Evolutionary conservation across 345 rosid species (phyloP).

Genomic region (Xanthoceras sorbifolium): DNA sequence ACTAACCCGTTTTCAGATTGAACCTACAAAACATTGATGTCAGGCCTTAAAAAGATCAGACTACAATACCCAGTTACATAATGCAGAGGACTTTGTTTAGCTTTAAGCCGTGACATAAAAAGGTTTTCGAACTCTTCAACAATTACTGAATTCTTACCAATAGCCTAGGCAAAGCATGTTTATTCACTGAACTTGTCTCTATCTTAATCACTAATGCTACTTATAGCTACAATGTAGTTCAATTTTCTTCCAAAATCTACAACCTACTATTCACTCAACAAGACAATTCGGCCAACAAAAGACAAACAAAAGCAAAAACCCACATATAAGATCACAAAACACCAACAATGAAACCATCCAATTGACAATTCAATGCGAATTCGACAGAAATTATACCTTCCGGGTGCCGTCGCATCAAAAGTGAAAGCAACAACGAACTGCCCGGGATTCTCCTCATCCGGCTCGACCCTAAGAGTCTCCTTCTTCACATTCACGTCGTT

Average conservation of each 20-base stretch:
- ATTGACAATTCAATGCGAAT: background rate
- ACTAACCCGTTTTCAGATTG: background rate
- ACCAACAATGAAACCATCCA: background rate
- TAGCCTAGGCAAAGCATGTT: background rate
- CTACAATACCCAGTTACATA: background rate
- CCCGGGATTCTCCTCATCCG: constrained; percentile 45
- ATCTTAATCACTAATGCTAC: background rate
- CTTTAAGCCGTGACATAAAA: background rate
- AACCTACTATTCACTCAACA: background rate
- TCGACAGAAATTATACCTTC: constrained; percentile 35
- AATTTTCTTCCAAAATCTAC: background rate
- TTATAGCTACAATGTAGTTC: background rate
- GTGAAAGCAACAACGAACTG: constrained; percentile 46
- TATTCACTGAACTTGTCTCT: background rate
- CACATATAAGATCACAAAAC: background rate
- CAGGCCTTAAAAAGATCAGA: background rate
- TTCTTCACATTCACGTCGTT: constrained; percentile 55
- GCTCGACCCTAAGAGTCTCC: constrained; percentile 44
- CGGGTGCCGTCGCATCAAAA: constrained; percentile 53
- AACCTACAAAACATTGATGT: background rate
- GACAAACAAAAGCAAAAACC: background rate
- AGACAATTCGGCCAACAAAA: background rate
- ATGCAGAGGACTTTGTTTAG: background rate
- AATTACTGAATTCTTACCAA: background rate
- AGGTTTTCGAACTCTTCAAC: background rate